A percentile compares a stretch with the other conserved stretches of the same genome.
phyloP scores from a whole-genome alignment of 1,284 basidiomycete genomes.

The Bondarzewia mesenterica region DNA sequence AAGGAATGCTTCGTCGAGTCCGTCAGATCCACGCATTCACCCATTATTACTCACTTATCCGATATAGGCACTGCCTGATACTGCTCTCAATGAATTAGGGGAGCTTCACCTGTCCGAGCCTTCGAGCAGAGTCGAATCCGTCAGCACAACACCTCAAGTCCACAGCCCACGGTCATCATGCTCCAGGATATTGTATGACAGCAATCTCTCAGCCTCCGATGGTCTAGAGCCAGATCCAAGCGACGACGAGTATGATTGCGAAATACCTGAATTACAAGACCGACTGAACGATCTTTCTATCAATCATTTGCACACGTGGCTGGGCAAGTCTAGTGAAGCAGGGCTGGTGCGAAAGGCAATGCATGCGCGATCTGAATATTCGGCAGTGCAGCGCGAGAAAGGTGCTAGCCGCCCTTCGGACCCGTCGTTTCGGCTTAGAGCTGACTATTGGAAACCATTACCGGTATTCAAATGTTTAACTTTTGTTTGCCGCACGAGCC shows the following conservation, averaged over 20 bases:
- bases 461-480: background rate
- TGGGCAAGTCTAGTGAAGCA: background rate
- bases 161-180: background rate
- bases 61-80: background rate
- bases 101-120: background rate
- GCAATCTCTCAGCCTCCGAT: background rate
- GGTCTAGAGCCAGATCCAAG: background rate
- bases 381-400: background rate
- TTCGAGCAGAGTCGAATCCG: background rate
- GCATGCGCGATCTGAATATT: background rate
- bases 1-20: background rate
- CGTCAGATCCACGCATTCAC: background rate
- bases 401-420: background rate
- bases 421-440: background rate
- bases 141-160: background rate
- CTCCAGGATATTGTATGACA: background rate
- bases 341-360: background rate
- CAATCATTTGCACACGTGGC: background rate
- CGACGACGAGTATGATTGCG: background rate
- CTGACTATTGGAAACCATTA: background rate
- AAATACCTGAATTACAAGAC: background rate
- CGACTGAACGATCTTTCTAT: background rate
- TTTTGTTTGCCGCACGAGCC: background rate
- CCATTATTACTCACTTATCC: background rate
- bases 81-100: background rate